Evolutionary conservation across 257 asterid species (phyloP).

Genomic region (Lycium ferocissimum): DNA sequence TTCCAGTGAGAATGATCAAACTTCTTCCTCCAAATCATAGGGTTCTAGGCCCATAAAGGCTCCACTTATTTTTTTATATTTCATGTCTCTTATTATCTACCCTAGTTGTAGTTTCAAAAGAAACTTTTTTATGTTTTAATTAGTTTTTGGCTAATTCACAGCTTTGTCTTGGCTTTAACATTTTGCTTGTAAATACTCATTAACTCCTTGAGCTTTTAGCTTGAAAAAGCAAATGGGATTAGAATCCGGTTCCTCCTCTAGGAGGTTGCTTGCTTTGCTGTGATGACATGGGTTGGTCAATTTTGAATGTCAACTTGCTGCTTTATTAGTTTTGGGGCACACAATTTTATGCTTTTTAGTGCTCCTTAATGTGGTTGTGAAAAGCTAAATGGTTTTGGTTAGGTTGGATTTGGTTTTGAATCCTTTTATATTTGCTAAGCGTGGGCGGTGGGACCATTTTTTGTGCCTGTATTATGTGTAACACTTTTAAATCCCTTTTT

Average conservation of each 20-base stretch:
- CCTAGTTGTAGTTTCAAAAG: neutral
- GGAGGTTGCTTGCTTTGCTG: neutral
- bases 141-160: slow-evolving; percentile 11
- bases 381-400: slow-evolving; percentile 9
- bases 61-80: neutral
- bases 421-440: neutral
- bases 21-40: slow-evolving; percentile 51
- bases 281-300: slow-evolving; percentile 9
- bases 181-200: neutral
- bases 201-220: neutral
- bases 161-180: neutral
- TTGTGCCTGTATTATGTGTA: neutral
- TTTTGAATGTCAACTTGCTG: slow-evolving; percentile 15
- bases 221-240: slow-evolving; percentile 3
- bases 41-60: neutral
- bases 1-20: slow-evolving; percentile 37
- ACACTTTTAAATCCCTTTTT: neutral
- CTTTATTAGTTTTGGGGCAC: neutral
- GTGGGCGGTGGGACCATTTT: neutral
- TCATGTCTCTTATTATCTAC: neutral
- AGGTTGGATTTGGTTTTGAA: neutral
- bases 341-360: neutral
- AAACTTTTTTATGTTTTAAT: neutral
- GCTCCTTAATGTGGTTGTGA: neutral
- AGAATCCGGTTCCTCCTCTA: neutral